Base-by-base conservation (phyloP, 768 basidiomycete species). In the Sutorius australiensis region DNA sequence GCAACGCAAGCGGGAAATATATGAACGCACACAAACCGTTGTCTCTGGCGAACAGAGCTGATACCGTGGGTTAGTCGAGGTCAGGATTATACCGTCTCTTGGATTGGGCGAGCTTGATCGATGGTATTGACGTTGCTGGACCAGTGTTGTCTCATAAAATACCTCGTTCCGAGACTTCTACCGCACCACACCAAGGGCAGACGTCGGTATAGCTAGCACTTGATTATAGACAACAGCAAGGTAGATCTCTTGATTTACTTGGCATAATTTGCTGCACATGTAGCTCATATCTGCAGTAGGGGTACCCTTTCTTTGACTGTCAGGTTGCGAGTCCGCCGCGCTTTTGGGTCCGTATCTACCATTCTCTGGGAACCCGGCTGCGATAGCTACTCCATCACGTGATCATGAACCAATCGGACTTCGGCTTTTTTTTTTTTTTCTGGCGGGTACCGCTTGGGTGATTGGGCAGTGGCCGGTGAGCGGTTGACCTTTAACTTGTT, bases 1-100 rank as follows among this genome's bases (percentile, higher is more conserved):
- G 0, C 74, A 75, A 55, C 73, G 74, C 59, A 90, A 82, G 63
- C 78, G 85, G 27, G 82, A 82, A 57, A 42, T 82, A 16, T 92
- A 87, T 60, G 89, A 89, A 69, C 69, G 68, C 14, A 71, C 79
- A 2, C 80, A 82, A 58, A 62, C 54, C 11, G 59, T 68, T 30
- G 44, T 59, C 40, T 49, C 70, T 31, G 27, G 34, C 17, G 61
- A 67, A n/a, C 48, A 19, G n/a, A 45, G 48, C 40, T 61, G 59
- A 51, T 24, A 38, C 42, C 7, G 5, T 34, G 32, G 11, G 32
- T 27, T 7, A 19, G 17, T 31, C 41, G 16, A 43, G 57, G 61
- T 56, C 41, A 30, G 51, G 19, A 17, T 32, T 21, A 28, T 11
- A 33, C n/a, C 16, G 13, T 12, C 24, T 17, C 16, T 21, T 30